These are phyloP conservation scores for Aspergillus flavus DNA, from an alignment of 2,329 filamentous ascomycete genomes.

Conservation along the genomic window DNA sequence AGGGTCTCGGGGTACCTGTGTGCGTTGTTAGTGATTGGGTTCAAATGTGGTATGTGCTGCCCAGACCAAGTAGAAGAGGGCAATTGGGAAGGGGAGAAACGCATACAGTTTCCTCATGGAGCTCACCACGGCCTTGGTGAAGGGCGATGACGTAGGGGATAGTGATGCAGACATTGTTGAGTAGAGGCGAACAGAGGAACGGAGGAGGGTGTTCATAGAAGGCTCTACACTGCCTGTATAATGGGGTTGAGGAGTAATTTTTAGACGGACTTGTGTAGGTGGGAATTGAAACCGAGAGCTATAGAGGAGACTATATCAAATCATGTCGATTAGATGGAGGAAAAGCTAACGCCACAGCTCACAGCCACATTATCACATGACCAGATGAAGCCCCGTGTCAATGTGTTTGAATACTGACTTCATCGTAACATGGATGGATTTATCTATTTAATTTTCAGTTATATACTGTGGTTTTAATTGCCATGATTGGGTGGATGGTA, in stretches of 20 bases:
- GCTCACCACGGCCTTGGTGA: slow-evolving; percentile 69
- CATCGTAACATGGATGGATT: too few species aligned
- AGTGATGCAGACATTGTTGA: slow-evolving; percentile 39
- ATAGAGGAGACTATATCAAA: not conserved
- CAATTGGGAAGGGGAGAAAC: slow-evolving; percentile 2
- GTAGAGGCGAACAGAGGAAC: slow-evolving; percentile 22
- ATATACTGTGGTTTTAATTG: fast-evolving
- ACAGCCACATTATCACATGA: slow-evolving; percentile 3
- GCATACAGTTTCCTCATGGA: slow-evolving; percentile 79
- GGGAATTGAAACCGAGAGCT: not conserved
- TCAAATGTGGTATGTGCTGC: not conserved
- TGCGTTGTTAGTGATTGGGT: slow-evolving; percentile 11
- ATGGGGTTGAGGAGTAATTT: not conserved
- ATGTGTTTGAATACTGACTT: too few species aligned
- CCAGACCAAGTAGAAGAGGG: slow-evolving; percentile 10
- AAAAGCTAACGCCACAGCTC: slow-evolving; percentile 12
- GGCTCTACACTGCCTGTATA: not conserved
- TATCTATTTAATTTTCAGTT: too few species aligned
- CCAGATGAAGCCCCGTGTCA: not conserved
- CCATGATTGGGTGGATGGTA: too few species aligned
- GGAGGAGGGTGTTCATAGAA: slow-evolving; percentile 29
- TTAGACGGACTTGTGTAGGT: not conserved
- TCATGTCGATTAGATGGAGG: not conserved
- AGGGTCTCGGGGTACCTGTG: slow-evolving; percentile 82
- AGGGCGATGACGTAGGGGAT: slow-evolving; percentile 55